A percentile compares a stretch with the other conserved stretches of the same genome.
Conservation (phyloP, 1,284 basidiomycete species). For the Cutaneotrichosporon dermatis region DNA sequence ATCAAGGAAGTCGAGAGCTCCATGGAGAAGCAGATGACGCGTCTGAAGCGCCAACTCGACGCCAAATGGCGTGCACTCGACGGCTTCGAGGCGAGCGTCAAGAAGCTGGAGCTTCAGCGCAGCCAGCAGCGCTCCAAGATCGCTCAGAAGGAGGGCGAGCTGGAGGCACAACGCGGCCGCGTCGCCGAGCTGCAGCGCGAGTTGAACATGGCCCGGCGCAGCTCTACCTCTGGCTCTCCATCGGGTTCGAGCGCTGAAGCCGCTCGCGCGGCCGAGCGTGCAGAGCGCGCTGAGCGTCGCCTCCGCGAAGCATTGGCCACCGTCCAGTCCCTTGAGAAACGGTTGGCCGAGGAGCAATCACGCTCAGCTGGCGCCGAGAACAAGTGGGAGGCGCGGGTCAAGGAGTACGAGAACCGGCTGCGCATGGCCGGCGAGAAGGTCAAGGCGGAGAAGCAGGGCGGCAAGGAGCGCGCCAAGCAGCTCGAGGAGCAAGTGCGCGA, state of each 20-base stretch:
- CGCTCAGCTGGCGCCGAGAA: constrained; percentile 65
- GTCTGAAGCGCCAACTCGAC: constrained; percentile 84
- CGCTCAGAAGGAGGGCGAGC: constrained; percentile 75
- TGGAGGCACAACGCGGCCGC: constrained; percentile 76
- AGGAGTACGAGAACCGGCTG: constrained; percentile 79
- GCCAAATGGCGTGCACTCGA: constrained; percentile 86
- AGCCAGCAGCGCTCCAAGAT: constrained; percentile 81
- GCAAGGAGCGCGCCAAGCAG: constrained; percentile 68
- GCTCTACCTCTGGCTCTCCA: constrained; percentile 45
- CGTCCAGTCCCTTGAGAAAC: constrained; percentile 73
- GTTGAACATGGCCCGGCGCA: background rate
- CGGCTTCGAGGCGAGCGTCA: constrained; percentile 83
- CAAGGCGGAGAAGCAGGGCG: constrained; percentile 90
- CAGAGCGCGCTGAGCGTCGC: constrained; percentile 74
- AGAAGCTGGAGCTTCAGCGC: constrained; percentile 76
- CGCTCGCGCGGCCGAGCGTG: constrained; percentile 62
- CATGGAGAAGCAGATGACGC: constrained; percentile 47
- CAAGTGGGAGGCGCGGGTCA: constrained; percentile 89
- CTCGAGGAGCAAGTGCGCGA: constrained; percentile 49
- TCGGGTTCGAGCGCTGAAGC: constrained; percentile 53
- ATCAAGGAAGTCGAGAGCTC: constrained; percentile 69
- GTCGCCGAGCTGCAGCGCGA: constrained; percentile 63
- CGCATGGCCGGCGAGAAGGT: constrained; percentile 86
- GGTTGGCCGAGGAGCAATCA: constrained; percentile 66
- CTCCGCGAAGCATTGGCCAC: constrained; percentile 76